Conservation (phyloP, 768 basidiomycete species). For the Cubamyces sp. region DNA sequence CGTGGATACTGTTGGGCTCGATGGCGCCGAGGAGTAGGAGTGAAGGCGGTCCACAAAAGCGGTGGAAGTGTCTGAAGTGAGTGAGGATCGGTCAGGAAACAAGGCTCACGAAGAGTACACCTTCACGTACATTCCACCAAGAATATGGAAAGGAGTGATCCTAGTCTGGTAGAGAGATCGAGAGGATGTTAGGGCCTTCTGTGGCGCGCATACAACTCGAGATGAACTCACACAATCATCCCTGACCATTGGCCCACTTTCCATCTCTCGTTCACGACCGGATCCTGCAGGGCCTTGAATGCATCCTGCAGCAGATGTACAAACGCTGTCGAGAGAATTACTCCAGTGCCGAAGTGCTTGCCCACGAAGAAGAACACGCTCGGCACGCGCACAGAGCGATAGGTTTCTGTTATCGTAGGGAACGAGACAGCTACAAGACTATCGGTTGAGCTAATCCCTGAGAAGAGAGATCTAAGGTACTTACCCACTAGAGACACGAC, state of each 20-base stretch:
- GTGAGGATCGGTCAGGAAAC: slow-evolving; percentile 2
- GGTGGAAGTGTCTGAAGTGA: slow-evolving; percentile 64
- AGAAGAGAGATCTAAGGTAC: slow-evolving; percentile 24
- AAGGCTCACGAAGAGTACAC: fast-evolving
- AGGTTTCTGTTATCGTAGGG: slow-evolving; percentile 62
- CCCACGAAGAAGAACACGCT: slow-evolving; percentile 78
- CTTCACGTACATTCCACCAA: slow-evolving; percentile 71
- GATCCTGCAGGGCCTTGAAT: slow-evolving; percentile 59
- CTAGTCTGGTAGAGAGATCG: slow-evolving; percentile 45
- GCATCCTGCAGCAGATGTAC: slow-evolving; percentile 81
- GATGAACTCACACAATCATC: slow-evolving; percentile 64
- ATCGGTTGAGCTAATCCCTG: background rate
- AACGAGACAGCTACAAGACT: slow-evolving; percentile 64
- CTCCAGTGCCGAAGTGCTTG: slow-evolving; percentile 87
- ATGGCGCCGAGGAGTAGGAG: slow-evolving; percentile 52
- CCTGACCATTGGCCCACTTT: slow-evolving; percentile 63
- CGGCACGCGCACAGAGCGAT: slow-evolving; percentile 61
- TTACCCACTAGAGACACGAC: slow-evolving; percentile 66
- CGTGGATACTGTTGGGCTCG: slow-evolving; percentile 30
- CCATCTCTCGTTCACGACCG: slow-evolving; percentile 49
- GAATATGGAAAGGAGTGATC: slow-evolving; percentile 72
- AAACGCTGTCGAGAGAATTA: slow-evolving; percentile 83
- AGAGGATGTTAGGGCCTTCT: slow-evolving; percentile 16
- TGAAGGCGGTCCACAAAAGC: slow-evolving; percentile 76
- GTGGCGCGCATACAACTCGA: background rate